Evolutionary conservation across 176 grass and related monocot species (phyloP).

Genomic region (Triticum monococcum): DNA sequence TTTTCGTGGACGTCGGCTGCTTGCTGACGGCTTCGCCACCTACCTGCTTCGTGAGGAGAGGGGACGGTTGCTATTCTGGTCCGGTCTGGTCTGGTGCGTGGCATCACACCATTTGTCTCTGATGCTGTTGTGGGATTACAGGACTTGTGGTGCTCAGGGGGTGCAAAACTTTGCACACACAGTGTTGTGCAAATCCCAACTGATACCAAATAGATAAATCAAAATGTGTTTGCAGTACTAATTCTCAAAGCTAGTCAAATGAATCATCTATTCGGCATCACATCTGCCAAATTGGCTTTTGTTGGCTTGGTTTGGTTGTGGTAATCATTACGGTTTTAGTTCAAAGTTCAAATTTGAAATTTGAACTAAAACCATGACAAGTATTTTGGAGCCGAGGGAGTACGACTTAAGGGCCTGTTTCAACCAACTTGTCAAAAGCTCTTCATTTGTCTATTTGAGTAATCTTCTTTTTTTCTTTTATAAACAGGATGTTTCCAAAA

Average conservation of each 20-base stretch:
- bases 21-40: slow-evolving; percentile 24
- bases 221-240: background rate
- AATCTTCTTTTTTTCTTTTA: background rate
- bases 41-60: background rate
- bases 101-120: background rate
- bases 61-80: background rate
- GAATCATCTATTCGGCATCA: background rate
- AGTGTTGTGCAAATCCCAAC: background rate
- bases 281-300: background rate
- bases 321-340: background rate
- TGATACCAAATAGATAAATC: background rate
- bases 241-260: background rate
- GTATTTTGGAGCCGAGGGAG: no score
- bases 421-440: background rate
- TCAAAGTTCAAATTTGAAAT: no score
- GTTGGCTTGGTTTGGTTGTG: background rate
- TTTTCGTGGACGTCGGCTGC: slow-evolving; percentile 7
- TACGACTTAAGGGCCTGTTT: background rate
- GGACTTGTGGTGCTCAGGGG: background rate
- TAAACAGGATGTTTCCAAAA: slow-evolving; percentile 48
- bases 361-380: no score
- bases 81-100: background rate
- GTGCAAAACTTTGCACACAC: no score
- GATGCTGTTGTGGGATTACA: background rate
- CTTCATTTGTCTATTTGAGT: background rate